Percentiles rank a stretch among this genome's conserved stretches.
These are phyloP conservation scores for Talaromyces sp. DNA, from an alignment of 2,329 filamentous ascomycete genomes.

Conservation along the genomic window DNA sequence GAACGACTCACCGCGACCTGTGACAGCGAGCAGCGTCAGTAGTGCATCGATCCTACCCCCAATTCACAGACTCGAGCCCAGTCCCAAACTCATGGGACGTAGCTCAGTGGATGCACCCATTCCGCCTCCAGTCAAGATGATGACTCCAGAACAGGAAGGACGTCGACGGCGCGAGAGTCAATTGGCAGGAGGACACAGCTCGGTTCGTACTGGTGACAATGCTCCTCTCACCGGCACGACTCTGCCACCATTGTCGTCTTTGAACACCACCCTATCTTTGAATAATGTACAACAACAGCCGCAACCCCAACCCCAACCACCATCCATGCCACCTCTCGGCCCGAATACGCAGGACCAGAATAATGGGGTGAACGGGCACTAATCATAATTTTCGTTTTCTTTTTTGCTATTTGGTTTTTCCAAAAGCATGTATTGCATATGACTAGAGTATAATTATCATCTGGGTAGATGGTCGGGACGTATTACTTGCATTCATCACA, in stretches of 20 bases:
- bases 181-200: constrained; percentile 21
- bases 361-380: background rate
- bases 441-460: constrained; percentile 5
- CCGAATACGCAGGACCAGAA: constrained; percentile 2
- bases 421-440: constrained; percentile 8
- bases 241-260: constrained; percentile 10
- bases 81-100: constrained; percentile 41
- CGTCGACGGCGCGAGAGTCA: constrained; percentile 36
- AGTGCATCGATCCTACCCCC: constrained; percentile 37
- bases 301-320: background rate
- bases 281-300: constrained; percentile 7
- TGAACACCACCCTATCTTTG: background rate
- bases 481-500: background rate
- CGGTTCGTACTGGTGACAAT: background rate
- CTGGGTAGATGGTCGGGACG: constrained; percentile 3
- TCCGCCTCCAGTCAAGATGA: constrained; percentile 38
- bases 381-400: background rate
- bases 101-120: constrained; percentile 40
- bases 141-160: constrained; percentile 41
- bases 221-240: background rate
- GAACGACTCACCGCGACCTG: constrained; percentile 36
- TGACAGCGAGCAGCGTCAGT: constrained; percentile 31
- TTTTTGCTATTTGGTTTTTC: background rate
- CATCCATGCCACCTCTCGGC: background rate
- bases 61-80: constrained; percentile 38